Percentiles rank a stretch among this genome's conserved stretches.
Conservation (phyloP, 257 asterid species). For the Petrea volubilis region DNA sequence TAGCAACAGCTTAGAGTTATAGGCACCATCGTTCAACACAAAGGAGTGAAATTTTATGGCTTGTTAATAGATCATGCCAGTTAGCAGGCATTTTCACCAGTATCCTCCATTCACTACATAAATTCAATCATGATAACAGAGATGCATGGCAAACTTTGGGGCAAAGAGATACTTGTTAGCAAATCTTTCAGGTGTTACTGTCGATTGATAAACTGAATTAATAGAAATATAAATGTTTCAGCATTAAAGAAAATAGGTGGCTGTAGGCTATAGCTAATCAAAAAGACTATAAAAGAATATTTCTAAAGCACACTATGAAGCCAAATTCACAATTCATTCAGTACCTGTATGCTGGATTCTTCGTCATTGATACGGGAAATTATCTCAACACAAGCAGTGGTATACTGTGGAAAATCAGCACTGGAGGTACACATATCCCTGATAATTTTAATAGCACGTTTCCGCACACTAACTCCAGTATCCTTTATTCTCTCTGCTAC, state of each 20-base stretch:
- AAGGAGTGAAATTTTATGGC: slow-evolving; percentile 5
- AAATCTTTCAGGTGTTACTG: neutral
- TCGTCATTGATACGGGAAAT: slow-evolving; percentile 94
- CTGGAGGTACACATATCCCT: slow-evolving; percentile 92
- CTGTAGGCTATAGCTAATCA: slow-evolving; percentile 1
- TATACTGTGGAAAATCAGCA: slow-evolving; percentile 61
- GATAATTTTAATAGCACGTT: slow-evolving; percentile 93
- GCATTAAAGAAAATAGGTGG: slow-evolving; percentile 1
- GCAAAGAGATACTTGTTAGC: neutral
- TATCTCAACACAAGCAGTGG: slow-evolving; percentile 83
- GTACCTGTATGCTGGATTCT: slow-evolving; percentile 97
- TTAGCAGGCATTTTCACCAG: slow-evolving; percentile 8
- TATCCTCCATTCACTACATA: slow-evolving; percentile 17
- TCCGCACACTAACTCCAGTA: slow-evolving; percentile 98
- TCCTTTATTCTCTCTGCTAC: slow-evolving; percentile 97
- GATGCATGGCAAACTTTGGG: neutral
- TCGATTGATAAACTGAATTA: slow-evolving; percentile 6
- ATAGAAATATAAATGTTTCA: neutral
- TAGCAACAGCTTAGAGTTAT: slow-evolving; percentile 15
- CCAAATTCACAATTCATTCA: slow-evolving; percentile 15
- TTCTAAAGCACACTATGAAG: slow-evolving; percentile 15
- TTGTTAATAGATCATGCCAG: slow-evolving; percentile 24
- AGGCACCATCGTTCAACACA: slow-evolving; percentile 1
- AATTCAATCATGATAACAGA: slow-evolving; percentile 12
- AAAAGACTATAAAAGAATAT: neutral